Evolutionary conservation across 1,139 yeast species (phyloP).

Genomic region (Pichia sp.): DNA sequence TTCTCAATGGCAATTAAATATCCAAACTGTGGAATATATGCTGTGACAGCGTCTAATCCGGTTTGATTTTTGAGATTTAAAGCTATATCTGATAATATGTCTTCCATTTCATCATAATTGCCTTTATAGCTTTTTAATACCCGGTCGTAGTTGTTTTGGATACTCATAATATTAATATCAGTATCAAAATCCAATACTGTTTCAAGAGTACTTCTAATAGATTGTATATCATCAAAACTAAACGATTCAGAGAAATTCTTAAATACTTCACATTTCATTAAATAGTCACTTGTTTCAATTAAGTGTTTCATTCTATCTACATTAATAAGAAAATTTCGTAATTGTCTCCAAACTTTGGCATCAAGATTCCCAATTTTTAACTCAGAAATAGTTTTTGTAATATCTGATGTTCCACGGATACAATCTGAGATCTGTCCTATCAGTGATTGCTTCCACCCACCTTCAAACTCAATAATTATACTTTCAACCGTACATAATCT

Average conservation of each 20-base stretch:
- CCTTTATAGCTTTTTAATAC: slow-evolving; percentile 31
- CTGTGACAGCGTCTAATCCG: slow-evolving; percentile 21
- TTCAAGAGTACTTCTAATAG: slow-evolving; percentile 16
- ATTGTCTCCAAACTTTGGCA: slow-evolving; percentile 28
- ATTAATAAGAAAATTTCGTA: slow-evolving; percentile 22
- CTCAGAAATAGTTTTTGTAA: slow-evolving; percentile 23
- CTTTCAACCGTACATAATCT: slow-evolving; percentile 30
- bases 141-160: slow-evolving; percentile 30
- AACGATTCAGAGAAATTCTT: neutral
- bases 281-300: slow-evolving; percentile 2
- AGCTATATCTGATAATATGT: slow-evolving; percentile 29
- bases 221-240: neutral
- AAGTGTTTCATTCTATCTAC: slow-evolving; percentile 13
- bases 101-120: slow-evolving; percentile 35
- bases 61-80: slow-evolving; percentile 15
- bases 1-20: slow-evolving; percentile 28
- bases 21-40: slow-evolving; percentile 43
- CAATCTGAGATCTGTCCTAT: slow-evolving; percentile 8
- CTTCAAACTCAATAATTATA: slow-evolving; percentile 22
- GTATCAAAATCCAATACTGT: slow-evolving; percentile 33
- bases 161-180: slow-evolving; percentile 29
- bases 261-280: slow-evolving; percentile 8
- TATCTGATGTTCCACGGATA: slow-evolving; percentile 29
- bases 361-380: slow-evolving; percentile 28
- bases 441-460: slow-evolving; percentile 16